Conservation (phyloP, 495 filamentous ascomycete genomes). For the Penicillium dipodomyicola region DNA sequence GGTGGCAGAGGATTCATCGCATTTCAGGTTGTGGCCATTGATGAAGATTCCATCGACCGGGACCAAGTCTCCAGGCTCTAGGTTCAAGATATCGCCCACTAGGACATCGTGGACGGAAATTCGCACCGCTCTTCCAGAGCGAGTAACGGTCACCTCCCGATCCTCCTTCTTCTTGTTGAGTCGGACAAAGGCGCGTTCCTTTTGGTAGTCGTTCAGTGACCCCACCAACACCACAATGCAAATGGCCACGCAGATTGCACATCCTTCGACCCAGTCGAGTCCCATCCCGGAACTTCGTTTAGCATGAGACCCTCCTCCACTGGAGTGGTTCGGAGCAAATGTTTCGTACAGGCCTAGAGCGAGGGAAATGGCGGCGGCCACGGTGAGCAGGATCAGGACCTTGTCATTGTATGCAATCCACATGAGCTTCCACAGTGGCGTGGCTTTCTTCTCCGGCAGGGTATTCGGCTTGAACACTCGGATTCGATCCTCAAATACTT, state of each 20-base stretch:
- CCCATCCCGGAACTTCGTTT: too few relatives aligned
- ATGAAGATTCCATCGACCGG: constrained; percentile 78
- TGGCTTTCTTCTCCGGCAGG: constrained; percentile 68
- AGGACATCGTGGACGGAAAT: constrained; percentile 79
- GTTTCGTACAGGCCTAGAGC: constrained; percentile 59
- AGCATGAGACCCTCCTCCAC: constrained; percentile 17
- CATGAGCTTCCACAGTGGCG: constrained; percentile 67
- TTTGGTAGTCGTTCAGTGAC: constrained; percentile 74
- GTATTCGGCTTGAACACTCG: constrained; percentile 50
- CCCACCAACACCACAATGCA: constrained; percentile 72
- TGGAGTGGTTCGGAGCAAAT: constrained; percentile 51
- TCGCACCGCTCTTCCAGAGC: constrained; percentile 71
- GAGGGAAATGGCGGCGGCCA: constrained; percentile 77
- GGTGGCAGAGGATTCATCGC: constrained; percentile 82
- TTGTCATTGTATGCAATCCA: constrained; percentile 87
- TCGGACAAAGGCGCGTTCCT: constrained; percentile 73
- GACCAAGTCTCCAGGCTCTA: constrained; percentile 87
- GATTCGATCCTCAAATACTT: too few relatives aligned
- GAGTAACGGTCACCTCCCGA: constrained; percentile 69
- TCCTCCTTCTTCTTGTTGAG: constrained; percentile 72
- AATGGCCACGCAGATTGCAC: constrained; percentile 75
- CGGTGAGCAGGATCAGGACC: constrained; percentile 72
- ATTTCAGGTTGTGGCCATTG: constrained; percentile 70
- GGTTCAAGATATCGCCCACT: constrained; percentile 79
- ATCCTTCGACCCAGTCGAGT: constrained; percentile 76